Evolutionary conservation across 768 basidiomycete genomes (phyloP).

Genomic region (Myochromella boudieri): DNA sequence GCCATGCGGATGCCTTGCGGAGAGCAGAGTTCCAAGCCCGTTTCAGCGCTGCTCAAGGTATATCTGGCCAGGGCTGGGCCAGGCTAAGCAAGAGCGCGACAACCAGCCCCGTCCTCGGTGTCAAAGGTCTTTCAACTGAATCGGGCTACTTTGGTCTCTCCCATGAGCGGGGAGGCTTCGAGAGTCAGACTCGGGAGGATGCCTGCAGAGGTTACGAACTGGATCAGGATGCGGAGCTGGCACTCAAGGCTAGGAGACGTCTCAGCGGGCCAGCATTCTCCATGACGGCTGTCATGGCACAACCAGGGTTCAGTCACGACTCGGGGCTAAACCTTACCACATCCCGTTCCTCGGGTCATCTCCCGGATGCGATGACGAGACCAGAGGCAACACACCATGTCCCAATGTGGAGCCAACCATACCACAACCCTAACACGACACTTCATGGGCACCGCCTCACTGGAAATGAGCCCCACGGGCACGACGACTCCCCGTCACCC

Average conservation of each 20-base stretch:
- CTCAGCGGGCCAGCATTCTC: conserved; percentile 59
- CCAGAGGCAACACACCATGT: conserved; percentile 26
- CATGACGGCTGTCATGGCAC: conserved; percentile 39
- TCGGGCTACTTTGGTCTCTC: conserved; percentile 39
- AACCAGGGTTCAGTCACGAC: conserved; percentile 28
- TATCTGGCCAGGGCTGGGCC: conserved; percentile 15
- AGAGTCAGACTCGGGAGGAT: conserved; percentile 24
- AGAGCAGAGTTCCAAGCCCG: conserved; percentile 77
- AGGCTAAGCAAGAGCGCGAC: conserved; percentile 62
- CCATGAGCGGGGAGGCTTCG: conserved; percentile 28
- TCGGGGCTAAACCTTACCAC: conserved; percentile 17
- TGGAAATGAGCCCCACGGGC: conserved; percentile 21
- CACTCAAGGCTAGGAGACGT: conserved; percentile 36
- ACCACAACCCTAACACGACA: conserved; percentile 32
- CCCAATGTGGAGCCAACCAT: conserved; percentile 39
- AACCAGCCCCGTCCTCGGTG: conserved; percentile 59
- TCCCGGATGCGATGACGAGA: conserved; percentile 34
- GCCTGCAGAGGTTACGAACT: conserved; percentile 21
- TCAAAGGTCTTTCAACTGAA: conserved; percentile 34
- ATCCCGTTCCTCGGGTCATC: conserved; percentile 42
- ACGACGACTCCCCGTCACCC: conserved; percentile 69
- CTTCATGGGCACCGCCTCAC: conserved; percentile 29
- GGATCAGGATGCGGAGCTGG: conserved; percentile 20
- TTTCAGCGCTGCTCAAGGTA: conserved; percentile 29
- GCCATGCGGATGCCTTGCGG: conserved; percentile 63